Evolutionary conservation across 129 eudicot genomes (phyloP).

Genomic region (Artemisia argyi): DNA sequence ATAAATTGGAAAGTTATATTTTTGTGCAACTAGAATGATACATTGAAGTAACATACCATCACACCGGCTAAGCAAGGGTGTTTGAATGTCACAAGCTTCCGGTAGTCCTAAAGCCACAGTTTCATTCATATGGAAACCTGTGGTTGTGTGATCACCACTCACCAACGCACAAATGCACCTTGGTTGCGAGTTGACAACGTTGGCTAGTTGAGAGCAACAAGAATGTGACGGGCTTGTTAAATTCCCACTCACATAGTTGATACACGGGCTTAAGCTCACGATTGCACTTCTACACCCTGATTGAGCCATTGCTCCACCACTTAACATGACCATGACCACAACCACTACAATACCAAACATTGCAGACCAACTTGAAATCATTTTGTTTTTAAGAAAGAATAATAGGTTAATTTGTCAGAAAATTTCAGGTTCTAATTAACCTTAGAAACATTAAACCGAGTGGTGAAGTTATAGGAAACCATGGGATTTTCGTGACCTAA

Average conservation of each 20-base stretch:
- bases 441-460: background rate
- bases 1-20: too few species aligned
- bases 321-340: slow-evolving; percentile 24
- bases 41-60: slow-evolving; percentile 33
- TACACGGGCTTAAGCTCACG: slow-evolving; percentile 63
- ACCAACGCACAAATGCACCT: slow-evolving; percentile 60
- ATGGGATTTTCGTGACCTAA: slow-evolving; percentile 38
- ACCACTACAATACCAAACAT: slow-evolving; percentile 23
- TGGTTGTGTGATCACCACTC: slow-evolving; percentile 34
- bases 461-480: slow-evolving; percentile 10
- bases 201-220: slow-evolving; percentile 67
- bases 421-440: background rate
- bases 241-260: slow-evolving; percentile 60
- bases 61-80: slow-evolving; percentile 62
- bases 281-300: slow-evolving; percentile 57
- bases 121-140: slow-evolving; percentile 48
- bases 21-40: too few species aligned
- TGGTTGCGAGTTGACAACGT: slow-evolving; percentile 57
- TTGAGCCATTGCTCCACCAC: slow-evolving; percentile 46
- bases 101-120: slow-evolving; percentile 65
- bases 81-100: slow-evolving; percentile 51
- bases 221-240: slow-evolving; percentile 63
- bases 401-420: background rate
- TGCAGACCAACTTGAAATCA: slow-evolving; percentile 35
- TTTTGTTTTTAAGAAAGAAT: slow-evolving; percentile 5